phyloP scores from a whole-genome alignment of 805 yeast species.

The Candida corydali region DNA sequence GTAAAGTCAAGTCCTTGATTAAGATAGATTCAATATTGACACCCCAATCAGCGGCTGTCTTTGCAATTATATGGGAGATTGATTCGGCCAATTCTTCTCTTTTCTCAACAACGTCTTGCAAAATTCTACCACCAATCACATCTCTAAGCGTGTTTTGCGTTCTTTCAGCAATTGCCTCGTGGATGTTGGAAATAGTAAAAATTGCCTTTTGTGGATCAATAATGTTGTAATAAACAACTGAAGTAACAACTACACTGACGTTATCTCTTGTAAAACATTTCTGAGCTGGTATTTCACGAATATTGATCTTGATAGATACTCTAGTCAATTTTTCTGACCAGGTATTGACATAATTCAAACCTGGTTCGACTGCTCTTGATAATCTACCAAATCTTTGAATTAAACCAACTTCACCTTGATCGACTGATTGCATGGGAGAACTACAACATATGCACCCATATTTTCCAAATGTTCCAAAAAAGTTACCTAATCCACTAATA shows the following conservation, averaged over 20 bases:
- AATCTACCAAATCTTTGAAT: conserved; percentile 65
- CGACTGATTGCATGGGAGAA: conserved; percentile 51
- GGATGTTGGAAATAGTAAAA: conserved; percentile 52
- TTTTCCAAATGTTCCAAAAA: conserved; percentile 51
- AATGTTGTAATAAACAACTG: conserved; percentile 65
- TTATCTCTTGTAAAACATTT: conserved; percentile 69
- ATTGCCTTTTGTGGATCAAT: conserved; percentile 65
- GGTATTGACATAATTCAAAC: conserved; percentile 61
- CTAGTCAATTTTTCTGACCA: conserved; percentile 51
- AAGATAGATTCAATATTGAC: conserved; percentile 62
- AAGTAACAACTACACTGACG: conserved; percentile 56
- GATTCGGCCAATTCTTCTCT: conserved; percentile 67
- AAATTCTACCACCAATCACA: conserved; percentile 59
- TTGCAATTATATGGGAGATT: conserved; percentile 56
- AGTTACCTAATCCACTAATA: conserved; percentile 37
- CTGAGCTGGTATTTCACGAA: conserved; percentile 63
- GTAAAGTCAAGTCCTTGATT: conserved; percentile 61
- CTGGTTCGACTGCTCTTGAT: conserved; percentile 64
- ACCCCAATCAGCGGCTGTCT: conserved; percentile 68
- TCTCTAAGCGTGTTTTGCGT: conserved; percentile 72
- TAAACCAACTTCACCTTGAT: conserved; percentile 68
- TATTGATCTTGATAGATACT: conserved; percentile 54
- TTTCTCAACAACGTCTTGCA: conserved; percentile 71
- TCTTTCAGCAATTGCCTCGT: conserved; percentile 56
- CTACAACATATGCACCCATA: conserved; percentile 56